These are phyloP conservation scores for Tuber indicum DNA, from an alignment of 495 filamentous ascomycete genomes.

Conservation along the genomic window DNA sequence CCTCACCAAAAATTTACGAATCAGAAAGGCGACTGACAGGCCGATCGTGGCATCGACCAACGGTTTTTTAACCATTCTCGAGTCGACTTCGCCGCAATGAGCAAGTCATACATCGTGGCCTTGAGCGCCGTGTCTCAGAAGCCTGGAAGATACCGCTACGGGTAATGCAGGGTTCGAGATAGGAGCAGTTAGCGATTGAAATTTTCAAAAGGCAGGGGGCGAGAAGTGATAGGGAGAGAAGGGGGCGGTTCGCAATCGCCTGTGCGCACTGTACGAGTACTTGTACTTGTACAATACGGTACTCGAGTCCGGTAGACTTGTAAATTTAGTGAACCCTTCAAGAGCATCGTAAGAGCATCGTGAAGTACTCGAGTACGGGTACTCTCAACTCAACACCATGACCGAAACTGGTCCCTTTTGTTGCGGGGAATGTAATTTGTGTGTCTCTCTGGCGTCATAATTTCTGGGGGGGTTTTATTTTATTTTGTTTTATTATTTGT, in stretches of 20 bases:
- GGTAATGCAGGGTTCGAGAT: conserved; percentile 25
- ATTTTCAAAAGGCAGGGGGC: neutral
- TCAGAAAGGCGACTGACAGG: conserved; percentile 14
- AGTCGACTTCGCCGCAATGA: conserved; percentile 16
- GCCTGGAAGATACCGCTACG: neutral
- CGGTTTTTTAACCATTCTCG: conserved; percentile 15
- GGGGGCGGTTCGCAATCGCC: conserved; percentile 4
- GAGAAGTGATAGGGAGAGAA: too few relatives aligned
- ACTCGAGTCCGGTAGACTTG: too few relatives aligned
- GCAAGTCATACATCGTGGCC: conserved; percentile 20
- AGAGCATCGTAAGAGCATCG: too few relatives aligned
- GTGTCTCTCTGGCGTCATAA: neutral
- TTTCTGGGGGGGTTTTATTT: neutral
- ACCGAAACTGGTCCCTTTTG: neutral
- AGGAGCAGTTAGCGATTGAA: too few relatives aligned
- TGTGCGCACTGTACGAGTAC: conserved; percentile 2
- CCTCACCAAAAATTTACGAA: conserved; percentile 18
- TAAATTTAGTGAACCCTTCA: too few relatives aligned
- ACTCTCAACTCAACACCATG: conserved; percentile 17
- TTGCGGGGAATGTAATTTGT: neutral
- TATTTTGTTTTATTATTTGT: neutral
- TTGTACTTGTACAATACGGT: too few relatives aligned
- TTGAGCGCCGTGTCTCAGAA: conserved; percentile 21
- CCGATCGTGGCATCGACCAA: conserved; percentile 31
- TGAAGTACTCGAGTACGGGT: neutral